Evolutionary conservation across 768 basidiomycete species (phyloP).

Genomic region (Pulveroboletus frians): DNA sequence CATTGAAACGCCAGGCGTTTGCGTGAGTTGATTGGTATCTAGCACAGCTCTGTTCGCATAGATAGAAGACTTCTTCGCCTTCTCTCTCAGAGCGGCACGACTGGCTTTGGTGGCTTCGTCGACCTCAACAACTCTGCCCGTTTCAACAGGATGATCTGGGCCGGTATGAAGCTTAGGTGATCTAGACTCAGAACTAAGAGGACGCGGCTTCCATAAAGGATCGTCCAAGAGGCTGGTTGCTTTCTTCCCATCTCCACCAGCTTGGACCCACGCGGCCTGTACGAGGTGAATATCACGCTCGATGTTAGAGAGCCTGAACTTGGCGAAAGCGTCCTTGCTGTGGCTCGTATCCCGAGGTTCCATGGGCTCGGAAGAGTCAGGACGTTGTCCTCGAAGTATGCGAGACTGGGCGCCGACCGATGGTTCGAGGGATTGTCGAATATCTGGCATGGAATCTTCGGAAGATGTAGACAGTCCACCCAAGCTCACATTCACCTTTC

Average conservation of each 20-base stretch:
- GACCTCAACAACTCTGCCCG: constrained; percentile 64
- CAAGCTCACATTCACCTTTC: constrained; percentile 33
- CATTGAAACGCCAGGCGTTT: constrained; percentile 24
- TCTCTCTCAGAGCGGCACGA: constrained; percentile 61
- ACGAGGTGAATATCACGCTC: constrained; percentile 35
- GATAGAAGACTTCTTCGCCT: constrained; percentile 79
- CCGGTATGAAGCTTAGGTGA: constrained; percentile 4
- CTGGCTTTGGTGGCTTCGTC: constrained; percentile 69
- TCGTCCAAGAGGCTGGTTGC: constrained; percentile 59
- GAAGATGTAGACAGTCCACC: constrained; percentile 55
- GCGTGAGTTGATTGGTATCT: constrained; percentile 42
- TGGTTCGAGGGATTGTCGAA: constrained; percentile 36
- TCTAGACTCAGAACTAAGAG: constrained; percentile 16
- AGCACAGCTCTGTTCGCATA: constrained; percentile 62
- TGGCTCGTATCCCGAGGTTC: constrained; percentile 19
- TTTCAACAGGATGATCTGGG: constrained; percentile 28
- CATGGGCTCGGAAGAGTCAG: constrained; percentile 28
- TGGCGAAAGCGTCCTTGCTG: constrained; percentile 37
- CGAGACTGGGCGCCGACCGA: constrained; percentile 41
- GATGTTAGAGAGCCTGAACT: constrained; percentile 62
- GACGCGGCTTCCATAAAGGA: constrained; percentile 46
- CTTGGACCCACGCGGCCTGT: constrained; percentile 63
- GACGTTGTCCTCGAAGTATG: constrained; percentile 46
- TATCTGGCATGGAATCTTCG: constrained; percentile 62
- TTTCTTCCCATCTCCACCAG: constrained; percentile 53